phyloP scores from a whole-genome alignment of 1,284 basidiomycete species.

The Pholiota adiposa region DNA sequence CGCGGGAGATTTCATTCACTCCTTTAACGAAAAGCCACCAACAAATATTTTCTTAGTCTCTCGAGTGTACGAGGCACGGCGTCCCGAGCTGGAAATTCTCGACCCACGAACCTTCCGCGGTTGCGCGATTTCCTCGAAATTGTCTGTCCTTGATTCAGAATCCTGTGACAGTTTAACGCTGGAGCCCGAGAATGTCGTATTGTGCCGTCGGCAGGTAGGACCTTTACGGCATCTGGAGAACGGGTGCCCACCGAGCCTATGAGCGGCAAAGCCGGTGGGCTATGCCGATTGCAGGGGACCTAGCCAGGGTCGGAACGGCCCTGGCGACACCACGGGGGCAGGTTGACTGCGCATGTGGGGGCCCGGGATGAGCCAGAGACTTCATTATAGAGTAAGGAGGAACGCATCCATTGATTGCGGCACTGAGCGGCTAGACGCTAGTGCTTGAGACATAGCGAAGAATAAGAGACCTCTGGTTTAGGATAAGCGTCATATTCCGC shows the following conservation, averaged over 20 bases:
- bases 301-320: conserved; percentile 30
- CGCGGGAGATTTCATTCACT: too few relatives aligned
- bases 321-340: conserved; percentile 23
- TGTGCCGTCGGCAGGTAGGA: conserved; percentile 8
- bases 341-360: conserved; percentile 20
- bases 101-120: too few relatives aligned
- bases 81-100: too few relatives aligned
- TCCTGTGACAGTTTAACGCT: neutral
- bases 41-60: too few relatives aligned
- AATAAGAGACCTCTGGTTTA: conserved; percentile 12
- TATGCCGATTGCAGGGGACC: conserved; percentile 24
- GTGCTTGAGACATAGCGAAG: conserved; percentile 31
- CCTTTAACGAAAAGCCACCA: too few relatives aligned
- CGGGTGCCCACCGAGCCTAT: conserved; percentile 9
- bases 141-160: neutral
- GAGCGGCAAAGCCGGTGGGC: neutral
- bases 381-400: conserved; percentile 22
- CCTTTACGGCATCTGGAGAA: conserved; percentile 16
- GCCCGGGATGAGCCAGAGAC: conserved; percentile 30
- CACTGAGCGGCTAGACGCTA: conserved; percentile 28
- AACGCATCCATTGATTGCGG: conserved; percentile 35
- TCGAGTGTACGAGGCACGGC: too few relatives aligned
- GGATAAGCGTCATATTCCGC: conserved; percentile 1
- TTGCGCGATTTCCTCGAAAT: neutral
- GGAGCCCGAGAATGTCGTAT: neutral